phyloP scores from a whole-genome alignment of 805 yeast species.

The Ogataea parapolymorpha region DNA sequence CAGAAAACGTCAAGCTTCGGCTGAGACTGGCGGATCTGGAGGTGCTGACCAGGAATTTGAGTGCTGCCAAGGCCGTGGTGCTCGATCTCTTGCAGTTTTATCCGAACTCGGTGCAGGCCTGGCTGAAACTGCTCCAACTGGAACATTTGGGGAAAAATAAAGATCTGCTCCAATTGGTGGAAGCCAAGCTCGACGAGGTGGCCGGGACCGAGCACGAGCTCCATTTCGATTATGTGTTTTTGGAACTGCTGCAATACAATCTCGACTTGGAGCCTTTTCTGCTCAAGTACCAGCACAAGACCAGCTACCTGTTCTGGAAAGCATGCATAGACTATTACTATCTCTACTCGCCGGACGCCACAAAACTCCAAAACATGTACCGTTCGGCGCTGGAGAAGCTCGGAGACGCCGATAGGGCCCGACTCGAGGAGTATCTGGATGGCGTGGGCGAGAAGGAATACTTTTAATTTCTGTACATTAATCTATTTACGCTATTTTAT shows the following conservation, averaged over 20 bases:
- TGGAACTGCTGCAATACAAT: constrained; percentile 30
- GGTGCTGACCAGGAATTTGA: constrained; percentile 34
- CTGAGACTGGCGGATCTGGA: constrained; percentile 44
- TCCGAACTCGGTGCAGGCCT: constrained; percentile 37
- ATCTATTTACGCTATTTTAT: constrained; percentile 2
- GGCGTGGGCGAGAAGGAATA: constrained; percentile 8
- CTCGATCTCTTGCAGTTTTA: constrained; percentile 23
- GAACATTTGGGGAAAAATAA: constrained; percentile 35
- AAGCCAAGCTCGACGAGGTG: constrained; percentile 26
- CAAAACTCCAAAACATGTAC: constrained; percentile 9
- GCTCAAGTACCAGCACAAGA: constrained; percentile 22
- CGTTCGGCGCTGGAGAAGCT: constrained; percentile 4
- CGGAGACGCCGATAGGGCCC: not conserved
- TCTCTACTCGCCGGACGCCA: constrained; percentile 15
- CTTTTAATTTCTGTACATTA: constrained; percentile 3
- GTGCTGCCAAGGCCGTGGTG: constrained; percentile 37
- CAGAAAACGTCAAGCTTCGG: constrained; percentile 33
- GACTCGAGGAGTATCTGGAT: constrained; percentile 1
- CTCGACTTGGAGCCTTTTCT: constrained; percentile 27
- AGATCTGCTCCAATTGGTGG: constrained; percentile 30
- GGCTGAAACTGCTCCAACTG: constrained; percentile 41
- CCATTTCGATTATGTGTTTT: constrained; percentile 36
- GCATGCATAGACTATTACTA: constrained; percentile 21
- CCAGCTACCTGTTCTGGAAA: constrained; percentile 24
- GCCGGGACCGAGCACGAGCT: constrained; percentile 24